A percentile compares a stretch with the other conserved stretches of the same genome.
These are phyloP conservation scores for Sarocladiaceae sp. DNA, from an alignment of 2,329 filamentous ascomycete species.

Conservation along the genomic window DNA sequence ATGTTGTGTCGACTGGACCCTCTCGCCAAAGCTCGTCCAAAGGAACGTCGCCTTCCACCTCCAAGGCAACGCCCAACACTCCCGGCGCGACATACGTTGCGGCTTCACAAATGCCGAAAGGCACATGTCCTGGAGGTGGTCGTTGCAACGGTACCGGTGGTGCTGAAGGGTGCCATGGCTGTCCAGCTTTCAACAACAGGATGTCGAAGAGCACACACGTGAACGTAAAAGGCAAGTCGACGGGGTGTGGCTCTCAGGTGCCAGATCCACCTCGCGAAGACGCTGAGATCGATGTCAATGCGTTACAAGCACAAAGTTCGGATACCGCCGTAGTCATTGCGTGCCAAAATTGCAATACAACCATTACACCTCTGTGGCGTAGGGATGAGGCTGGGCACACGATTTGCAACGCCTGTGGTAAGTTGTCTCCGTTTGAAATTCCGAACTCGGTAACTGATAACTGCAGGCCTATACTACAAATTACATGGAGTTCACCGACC, in stretches of 20 bases:
- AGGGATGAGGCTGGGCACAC: slow-evolving; percentile 92
- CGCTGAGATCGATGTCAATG: slow-evolving; percentile 29
- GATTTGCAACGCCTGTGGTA: slow-evolving; percentile 98
- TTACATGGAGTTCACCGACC: slow-evolving; percentile 90
- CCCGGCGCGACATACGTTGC: slow-evolving; percentile 68
- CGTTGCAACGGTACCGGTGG: slow-evolving; percentile 95
- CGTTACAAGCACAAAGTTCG: slow-evolving; percentile 31
- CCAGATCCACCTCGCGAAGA: neutral
- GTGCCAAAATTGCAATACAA: slow-evolving; percentile 95
- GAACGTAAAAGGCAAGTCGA: slow-evolving; percentile 46
- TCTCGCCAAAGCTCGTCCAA: slow-evolving; percentile 39
- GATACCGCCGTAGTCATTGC: slow-evolving; percentile 62
- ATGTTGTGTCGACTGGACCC: slow-evolving; percentile 38
- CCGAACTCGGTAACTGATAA: neutral
- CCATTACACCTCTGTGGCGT: slow-evolving; percentile 93
- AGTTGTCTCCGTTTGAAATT: slow-evolving; percentile 29
- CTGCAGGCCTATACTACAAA: slow-evolving; percentile 85
- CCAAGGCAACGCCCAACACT: slow-evolving; percentile 36
- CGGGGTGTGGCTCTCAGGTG: slow-evolving; percentile 26
- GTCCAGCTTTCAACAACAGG: slow-evolving; percentile 95
- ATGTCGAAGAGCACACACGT: slow-evolving; percentile 82
- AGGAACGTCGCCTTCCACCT: slow-evolving; percentile 15
- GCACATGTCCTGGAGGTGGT: slow-evolving; percentile 93
- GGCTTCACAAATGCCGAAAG: slow-evolving; percentile 68
- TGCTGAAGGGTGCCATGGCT: slow-evolving; percentile 90